These are phyloP conservation scores for Glarea lozoyensis DNA, from an alignment of 495 filamentous ascomycete genomes.

Conservation along the genomic window DNA sequence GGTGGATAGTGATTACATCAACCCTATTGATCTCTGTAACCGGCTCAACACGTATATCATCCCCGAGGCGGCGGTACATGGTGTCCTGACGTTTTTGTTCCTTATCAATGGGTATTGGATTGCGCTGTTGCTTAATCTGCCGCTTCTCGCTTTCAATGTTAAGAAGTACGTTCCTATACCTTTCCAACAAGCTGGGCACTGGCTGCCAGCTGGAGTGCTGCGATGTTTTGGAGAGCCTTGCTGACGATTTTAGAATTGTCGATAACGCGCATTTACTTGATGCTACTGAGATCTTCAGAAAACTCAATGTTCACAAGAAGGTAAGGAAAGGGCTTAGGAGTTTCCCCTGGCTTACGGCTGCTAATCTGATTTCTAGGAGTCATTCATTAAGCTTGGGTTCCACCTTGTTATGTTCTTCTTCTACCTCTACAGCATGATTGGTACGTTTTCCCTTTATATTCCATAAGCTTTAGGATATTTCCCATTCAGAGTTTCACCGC, in stretches of 20 bases:
- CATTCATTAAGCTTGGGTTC: slow-evolving; percentile 98
- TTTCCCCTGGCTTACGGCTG: neutral
- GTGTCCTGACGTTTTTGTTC: slow-evolving; percentile 88
- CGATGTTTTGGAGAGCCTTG: too few relatives aligned
- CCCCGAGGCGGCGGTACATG: slow-evolving; percentile 96
- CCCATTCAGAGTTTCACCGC: too few relatives aligned
- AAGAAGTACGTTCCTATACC: slow-evolving; percentile 70
- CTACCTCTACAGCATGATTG: slow-evolving; percentile 99
- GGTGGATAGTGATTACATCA: slow-evolving; percentile 97
- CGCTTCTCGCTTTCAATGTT: slow-evolving; percentile 84
- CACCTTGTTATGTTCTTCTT: slow-evolving; percentile 99
- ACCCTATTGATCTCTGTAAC: slow-evolving; percentile 99
- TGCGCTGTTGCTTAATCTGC: slow-evolving; percentile 83
- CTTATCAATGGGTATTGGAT: slow-evolving; percentile 99
- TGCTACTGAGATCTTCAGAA: slow-evolving; percentile 98
- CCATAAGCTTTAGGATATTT: too few relatives aligned
- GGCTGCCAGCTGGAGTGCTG: too few relatives aligned
- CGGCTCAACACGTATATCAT: slow-evolving; percentile 99
- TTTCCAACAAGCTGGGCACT: too few relatives aligned
- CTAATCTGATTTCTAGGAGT: slow-evolving; percentile 63
- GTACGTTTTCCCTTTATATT: too few relatives aligned
- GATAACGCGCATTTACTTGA: slow-evolving; percentile 96
- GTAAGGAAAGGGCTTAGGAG: slow-evolving; percentile 29
- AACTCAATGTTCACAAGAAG: slow-evolving; percentile 99
- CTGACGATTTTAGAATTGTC: slow-evolving; percentile 60